These are phyloP conservation scores for Dorcoceras hygrometricum DNA, from an alignment of 257 asterid species.

Conservation along the genomic window DNA sequence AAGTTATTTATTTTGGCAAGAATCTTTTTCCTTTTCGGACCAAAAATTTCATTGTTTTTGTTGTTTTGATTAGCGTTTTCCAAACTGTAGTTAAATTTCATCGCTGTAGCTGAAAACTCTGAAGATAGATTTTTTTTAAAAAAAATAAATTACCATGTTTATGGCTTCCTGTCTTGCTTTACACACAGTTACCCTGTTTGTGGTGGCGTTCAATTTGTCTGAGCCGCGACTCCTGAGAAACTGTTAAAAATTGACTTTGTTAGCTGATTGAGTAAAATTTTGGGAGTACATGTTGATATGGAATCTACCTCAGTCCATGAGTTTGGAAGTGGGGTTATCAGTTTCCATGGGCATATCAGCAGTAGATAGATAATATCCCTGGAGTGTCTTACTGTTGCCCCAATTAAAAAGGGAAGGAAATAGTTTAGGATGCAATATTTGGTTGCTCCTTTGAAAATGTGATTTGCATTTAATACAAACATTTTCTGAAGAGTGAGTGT, in stretches of 20 bases:
- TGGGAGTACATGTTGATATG: neutral
- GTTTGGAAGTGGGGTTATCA: neutral
- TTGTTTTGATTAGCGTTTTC: constrained; percentile 6
- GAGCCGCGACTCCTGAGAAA: neutral
- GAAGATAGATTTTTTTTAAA: constrained; percentile 11
- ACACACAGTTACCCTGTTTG: constrained; percentile 26
- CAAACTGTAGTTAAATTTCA: neutral
- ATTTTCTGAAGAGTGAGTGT: neutral
- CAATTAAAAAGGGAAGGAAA: neutral
- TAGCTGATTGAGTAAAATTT: neutral
- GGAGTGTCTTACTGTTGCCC: neutral
- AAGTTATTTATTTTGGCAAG: constrained; percentile 15
- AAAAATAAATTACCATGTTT: neutral
- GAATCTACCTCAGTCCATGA: too few species aligned
- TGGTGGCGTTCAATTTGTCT: neutral
- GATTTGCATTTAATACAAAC: too few species aligned
- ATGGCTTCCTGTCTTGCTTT: constrained; percentile 1
- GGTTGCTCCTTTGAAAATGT: too few species aligned
- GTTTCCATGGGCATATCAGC: neutral
- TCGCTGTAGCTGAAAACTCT: neutral
- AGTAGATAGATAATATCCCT: neutral
- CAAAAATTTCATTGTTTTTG: neutral
- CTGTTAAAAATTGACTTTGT: neutral
- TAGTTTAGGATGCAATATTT: neutral
- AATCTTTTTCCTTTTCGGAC: constrained; percentile 8